These are phyloP conservation scores for Aspergillus sp. DNA, from an alignment of 2,329 filamentous ascomycete genomes.

Conservation along the genomic window DNA sequence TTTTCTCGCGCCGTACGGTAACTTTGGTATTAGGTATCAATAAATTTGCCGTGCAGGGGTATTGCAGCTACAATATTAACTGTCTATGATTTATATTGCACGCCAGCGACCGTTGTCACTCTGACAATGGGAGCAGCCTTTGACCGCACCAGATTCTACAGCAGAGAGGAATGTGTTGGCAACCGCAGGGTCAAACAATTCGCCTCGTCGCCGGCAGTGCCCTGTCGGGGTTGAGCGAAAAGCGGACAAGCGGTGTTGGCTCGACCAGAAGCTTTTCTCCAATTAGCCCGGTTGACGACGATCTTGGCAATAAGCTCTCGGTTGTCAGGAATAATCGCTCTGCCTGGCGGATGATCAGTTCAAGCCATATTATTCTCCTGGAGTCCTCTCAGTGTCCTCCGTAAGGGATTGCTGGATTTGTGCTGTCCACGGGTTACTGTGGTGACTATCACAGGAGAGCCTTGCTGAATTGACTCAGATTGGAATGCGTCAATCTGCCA, in stretches of 20 bases:
- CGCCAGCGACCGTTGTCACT: background rate
- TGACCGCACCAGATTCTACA: too few relatives aligned
- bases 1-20: background rate
- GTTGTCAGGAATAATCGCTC: background rate
- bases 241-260: slow-evolving; percentile 1
- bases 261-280: slow-evolving; percentile 1
- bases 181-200: background rate
- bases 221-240: background rate
- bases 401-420: background rate
- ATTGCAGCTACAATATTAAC: background rate
- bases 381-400: too few relatives aligned
- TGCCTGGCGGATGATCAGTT: too few relatives aligned
- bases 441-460: background rate
- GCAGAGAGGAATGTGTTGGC: background rate
- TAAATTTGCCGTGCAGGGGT: background rate
- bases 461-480: background rate
- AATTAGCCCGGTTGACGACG: background rate
- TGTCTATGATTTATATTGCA: too few relatives aligned
- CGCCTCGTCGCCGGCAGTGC: background rate
- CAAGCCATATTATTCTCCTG: too few relatives aligned
- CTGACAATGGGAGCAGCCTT: background rate
- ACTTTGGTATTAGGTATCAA: slow-evolving; percentile 4
- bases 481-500: background rate
- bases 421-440: background rate
- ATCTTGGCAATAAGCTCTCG: slow-evolving; percentile 1